Base-by-base conservation (phyloP, 23 red algal species). In the Cyanidiococcus yangmingshanensis region DNA sequence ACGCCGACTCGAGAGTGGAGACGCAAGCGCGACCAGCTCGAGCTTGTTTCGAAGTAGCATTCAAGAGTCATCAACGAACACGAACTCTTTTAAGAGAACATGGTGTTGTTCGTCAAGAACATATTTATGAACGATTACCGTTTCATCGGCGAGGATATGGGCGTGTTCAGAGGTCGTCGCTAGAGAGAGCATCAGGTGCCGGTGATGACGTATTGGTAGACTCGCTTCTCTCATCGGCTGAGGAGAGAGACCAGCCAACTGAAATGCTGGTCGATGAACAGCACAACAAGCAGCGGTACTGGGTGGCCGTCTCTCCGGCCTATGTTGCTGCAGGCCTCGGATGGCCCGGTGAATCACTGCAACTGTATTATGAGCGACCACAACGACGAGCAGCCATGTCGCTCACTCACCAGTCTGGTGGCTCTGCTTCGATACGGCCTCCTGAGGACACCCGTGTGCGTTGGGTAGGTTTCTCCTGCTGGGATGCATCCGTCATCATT, bases 291-390 rank as follows among this genome's bases (percentile, higher is more conserved):
- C 21, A 35, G 12, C 63, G 63, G 12, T 71, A 71, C 63, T 71
- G 63, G 63, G 63, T 71, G 12, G 63, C 63, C 16, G 12, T 71
- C n/a, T 71, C 63, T 12, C 63, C 63, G 63, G 63, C 15, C 7
- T 71, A 71, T 71, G n/a, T 71, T 35, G 63, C 21, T 7, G 63
- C 63, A 7, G 63, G 63, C 7, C n/a, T 71, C n/a, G 63, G 63
- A 3, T 71, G 21, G 21, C 63, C 63, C 12, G 63, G 63, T 29
- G 63, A 71, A 30, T 35, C 21, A 29, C 27, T 7, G 3, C n/a
- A 32, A 2, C 32, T 71, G 12, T 29, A 35, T 32, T 71, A 71
- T 30, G 16, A 29, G 32, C 63, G 63, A 35, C 15, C 27, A 29
- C n/a, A 21, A 21, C 45, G 45, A 15, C 12, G 21, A 21, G 12